Conservation (phyloP, 495 filamentous ascomycete genomes). For the Chaetomium tenue region DNA sequence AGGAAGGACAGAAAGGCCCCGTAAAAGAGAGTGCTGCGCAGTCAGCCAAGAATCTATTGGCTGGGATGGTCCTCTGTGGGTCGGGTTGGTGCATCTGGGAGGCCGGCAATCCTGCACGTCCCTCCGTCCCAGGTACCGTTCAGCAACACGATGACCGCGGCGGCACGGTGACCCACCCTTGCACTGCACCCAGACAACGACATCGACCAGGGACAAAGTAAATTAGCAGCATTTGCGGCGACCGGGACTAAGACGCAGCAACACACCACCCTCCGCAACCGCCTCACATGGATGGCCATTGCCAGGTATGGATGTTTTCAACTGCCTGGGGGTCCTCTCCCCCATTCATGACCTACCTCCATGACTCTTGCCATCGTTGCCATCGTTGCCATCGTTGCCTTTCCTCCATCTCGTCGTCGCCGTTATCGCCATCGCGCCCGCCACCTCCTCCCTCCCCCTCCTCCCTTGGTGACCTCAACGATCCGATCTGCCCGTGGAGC, state of each 20-base stretch:
- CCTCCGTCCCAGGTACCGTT: constrained; percentile 5
- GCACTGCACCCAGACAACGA: constrained; percentile 39
- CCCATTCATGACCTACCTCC: constrained; percentile 4
- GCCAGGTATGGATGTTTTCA: constrained; percentile 37
- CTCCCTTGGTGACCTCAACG: constrained; percentile 13
- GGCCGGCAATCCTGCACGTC: constrained; percentile 1
- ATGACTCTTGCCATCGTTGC: neutral
- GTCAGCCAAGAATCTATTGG: constrained; percentile 21
- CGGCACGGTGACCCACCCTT: constrained; percentile 31
- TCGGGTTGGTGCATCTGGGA: constrained; percentile 11
- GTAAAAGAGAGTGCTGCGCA: neutral
- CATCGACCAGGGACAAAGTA: constrained; percentile 41
- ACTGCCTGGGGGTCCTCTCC: constrained; percentile 31
- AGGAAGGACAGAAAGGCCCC: neutral
- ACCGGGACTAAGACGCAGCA: constrained; percentile 36
- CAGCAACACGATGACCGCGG: constrained; percentile 17
- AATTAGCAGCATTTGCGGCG: constrained; percentile 41
- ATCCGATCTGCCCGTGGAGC: constrained; percentile 20
- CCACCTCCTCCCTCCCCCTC: neutral
- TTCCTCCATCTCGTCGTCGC: constrained; percentile 2
- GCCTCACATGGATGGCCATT: constrained; percentile 35
- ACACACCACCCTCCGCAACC: constrained; percentile 35
- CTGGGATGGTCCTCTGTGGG: constrained; percentile 2
- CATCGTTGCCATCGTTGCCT: neutral
- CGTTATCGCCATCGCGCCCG: neutral